These are phyloP conservation scores for Bimuria novae-zelandiae DNA, from an alignment of 2,329 filamentous ascomycete species.

Conservation along the genomic window DNA sequence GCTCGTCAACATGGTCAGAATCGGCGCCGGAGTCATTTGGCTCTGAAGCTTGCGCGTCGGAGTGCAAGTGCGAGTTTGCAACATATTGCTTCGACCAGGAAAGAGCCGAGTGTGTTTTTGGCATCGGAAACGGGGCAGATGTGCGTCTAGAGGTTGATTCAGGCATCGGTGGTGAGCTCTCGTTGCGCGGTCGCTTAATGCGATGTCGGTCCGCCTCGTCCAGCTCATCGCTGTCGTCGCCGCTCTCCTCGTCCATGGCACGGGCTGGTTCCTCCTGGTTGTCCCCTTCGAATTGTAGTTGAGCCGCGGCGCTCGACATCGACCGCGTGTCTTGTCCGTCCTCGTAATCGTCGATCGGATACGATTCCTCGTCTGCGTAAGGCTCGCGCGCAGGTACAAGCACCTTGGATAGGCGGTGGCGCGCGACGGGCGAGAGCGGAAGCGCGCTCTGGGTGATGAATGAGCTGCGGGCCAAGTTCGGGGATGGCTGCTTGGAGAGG, in stretches of 20 bases:
- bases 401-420: conserved; percentile 8
- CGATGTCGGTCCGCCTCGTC: conserved; percentile 6
- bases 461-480: conserved; percentile 30
- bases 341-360: not conserved
- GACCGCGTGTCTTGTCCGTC: conserved; percentile 12
- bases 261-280: not conserved
- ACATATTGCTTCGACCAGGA: not conserved
- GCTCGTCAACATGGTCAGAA: conserved; percentile 1
- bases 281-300: conserved; percentile 13
- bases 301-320: conserved; percentile 17
- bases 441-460: conserved; percentile 41
- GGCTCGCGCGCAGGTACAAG: conserved; percentile 9
- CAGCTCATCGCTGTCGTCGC: not conserved
- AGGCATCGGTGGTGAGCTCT: too few relatives aligned
- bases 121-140: not conserved
- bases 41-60: not conserved
- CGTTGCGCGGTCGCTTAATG: conserved; percentile 20
- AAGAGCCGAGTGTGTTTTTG: not conserved
- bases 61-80: not conserved
- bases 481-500: conserved; percentile 18
- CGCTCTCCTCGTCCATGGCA: not conserved
- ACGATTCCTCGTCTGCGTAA: conserved; percentile 9
- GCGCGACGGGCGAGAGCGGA: conserved; percentile 22
- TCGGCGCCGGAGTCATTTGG: not conserved
- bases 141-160: too few relatives aligned